A percentile compares a stretch with the other conserved stretches of the same genome.
phyloP scores from a whole-genome alignment of 2,329 filamentous ascomycete genomes.

The Talaromyces atroroseus region DNA sequence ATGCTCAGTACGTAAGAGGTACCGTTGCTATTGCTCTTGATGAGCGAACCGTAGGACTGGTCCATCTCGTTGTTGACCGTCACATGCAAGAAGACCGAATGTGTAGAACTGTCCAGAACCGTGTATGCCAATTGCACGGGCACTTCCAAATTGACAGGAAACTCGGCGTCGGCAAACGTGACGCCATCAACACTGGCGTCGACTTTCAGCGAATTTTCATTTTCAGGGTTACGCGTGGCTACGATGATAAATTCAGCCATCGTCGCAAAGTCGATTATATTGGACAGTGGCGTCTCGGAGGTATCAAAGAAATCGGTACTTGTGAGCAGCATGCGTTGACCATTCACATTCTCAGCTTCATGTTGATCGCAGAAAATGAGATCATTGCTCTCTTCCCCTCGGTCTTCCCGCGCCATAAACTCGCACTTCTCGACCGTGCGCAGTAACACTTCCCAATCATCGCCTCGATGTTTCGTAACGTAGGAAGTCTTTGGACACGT shows the following conservation, averaged over 20 bases:
- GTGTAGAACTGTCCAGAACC: conserved; percentile 88
- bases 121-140: conserved; percentile 79
- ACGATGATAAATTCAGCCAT: conserved; percentile 97
- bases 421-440: conserved; percentile 76
- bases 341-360: conserved; percentile 57
- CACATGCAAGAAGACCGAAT: conserved; percentile 91
- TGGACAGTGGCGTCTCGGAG: conserved; percentile 55
- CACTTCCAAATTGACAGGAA: conserved; percentile 78
- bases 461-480: conserved; percentile 70
- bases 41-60: conserved; percentile 73
- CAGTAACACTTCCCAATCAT: conserved; percentile 69
- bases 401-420: conserved; percentile 66
- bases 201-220: conserved; percentile 64
- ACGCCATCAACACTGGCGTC: conserved; percentile 80
- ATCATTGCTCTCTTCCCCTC: conserved; percentile 52
- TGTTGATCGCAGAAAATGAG: conserved; percentile 62
- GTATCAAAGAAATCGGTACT: conserved; percentile 70
- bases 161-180: conserved; percentile 74
- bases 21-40: conserved; percentile 98
- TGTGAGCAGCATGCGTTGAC: conserved; percentile 64
- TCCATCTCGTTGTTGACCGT: conserved; percentile 63
- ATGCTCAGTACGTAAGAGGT: conserved; percentile 89
- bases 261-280: conserved; percentile 80
- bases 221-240: conserved; percentile 59
- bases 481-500: conserved; percentile 70